These are phyloP conservation scores for Gomphus bonarii DNA, from an alignment of 1,284 basidiomycete genomes.

Conservation along the genomic window DNA sequence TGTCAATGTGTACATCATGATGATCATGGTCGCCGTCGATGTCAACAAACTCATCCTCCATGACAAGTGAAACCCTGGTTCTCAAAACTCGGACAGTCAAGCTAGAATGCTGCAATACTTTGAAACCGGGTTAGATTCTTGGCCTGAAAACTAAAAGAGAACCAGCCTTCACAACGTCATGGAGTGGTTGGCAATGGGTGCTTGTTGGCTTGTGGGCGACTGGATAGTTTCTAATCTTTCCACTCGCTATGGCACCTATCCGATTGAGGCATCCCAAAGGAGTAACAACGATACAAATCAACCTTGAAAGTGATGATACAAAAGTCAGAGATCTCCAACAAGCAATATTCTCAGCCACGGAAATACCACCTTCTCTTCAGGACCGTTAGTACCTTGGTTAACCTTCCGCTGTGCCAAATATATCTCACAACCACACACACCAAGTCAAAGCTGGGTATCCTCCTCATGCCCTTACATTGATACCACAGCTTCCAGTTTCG, in stretches of 20 bases:
- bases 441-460: constrained; percentile 83
- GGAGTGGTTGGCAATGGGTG: neutral
- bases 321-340: constrained; percentile 68
- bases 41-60: constrained; percentile 7
- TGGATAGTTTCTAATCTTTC: neutral
- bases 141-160: neutral
- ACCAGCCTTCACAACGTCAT: too few relatives aligned
- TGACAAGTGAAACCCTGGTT: too few relatives aligned
- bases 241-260: constrained; percentile 31
- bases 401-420: neutral
- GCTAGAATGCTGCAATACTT: too few relatives aligned
- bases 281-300: constrained; percentile 66
- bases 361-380: constrained; percentile 69
- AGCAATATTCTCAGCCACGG: constrained; percentile 51
- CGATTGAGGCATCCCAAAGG: constrained; percentile 76
- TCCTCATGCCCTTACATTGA: constrained; percentile 56
- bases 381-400: constrained; percentile 43
- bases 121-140: neutral
- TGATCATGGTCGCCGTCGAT: neutral
- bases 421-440: neutral
- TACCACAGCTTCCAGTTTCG: constrained; percentile 62
- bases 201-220: too few relatives aligned
- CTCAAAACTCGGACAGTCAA: too few relatives aligned
- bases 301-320: constrained; percentile 38
- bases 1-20: neutral